Percentiles rank a stretch among this genome's conserved stretches.
Evolutionary conservation across 345 rosid species (phyloP).

Genomic region (Citrus cavaleriei): DNA sequence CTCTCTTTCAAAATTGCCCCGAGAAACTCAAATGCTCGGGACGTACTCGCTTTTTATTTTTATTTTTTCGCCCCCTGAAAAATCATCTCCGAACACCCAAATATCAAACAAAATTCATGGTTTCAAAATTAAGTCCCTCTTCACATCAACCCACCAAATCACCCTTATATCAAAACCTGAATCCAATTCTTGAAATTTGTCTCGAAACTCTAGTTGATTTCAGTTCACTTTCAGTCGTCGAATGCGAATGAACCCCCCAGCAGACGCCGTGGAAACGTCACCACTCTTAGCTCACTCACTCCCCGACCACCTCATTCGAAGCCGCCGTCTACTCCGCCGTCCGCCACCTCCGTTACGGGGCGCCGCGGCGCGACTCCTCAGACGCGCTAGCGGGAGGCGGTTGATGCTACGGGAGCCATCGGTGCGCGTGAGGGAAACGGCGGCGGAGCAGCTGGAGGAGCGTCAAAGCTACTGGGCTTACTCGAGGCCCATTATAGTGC

Average conservation of each 20-base stretch:
- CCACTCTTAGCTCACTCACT: conserved; percentile 45
- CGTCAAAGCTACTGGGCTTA: conserved; percentile 79
- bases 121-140: conserved; percentile 7
- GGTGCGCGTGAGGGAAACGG: conserved; percentile 69
- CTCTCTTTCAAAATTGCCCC: background rate
- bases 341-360: conserved; percentile 57
- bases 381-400: conserved; percentile 70
- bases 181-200: background rate
- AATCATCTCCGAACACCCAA: background rate
- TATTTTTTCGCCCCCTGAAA: background rate
- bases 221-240: background rate
- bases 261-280: conserved; percentile 36
- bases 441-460: conserved; percentile 92
- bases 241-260: conserved; percentile 28
- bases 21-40: background rate
- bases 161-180: background rate
- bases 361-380: conserved; percentile 64
- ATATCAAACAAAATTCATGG: background rate
- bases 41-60: background rate
- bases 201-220: background rate
- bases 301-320: conserved; percentile 48
- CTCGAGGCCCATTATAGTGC: conserved; percentile 61
- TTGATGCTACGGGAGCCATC: conserved; percentile 86
- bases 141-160: conserved; percentile 3
- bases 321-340: conserved; percentile 51